phyloP scores from a whole-genome alignment of 352 stramenopile species.

The Phytophthora hibernalis region DNA sequence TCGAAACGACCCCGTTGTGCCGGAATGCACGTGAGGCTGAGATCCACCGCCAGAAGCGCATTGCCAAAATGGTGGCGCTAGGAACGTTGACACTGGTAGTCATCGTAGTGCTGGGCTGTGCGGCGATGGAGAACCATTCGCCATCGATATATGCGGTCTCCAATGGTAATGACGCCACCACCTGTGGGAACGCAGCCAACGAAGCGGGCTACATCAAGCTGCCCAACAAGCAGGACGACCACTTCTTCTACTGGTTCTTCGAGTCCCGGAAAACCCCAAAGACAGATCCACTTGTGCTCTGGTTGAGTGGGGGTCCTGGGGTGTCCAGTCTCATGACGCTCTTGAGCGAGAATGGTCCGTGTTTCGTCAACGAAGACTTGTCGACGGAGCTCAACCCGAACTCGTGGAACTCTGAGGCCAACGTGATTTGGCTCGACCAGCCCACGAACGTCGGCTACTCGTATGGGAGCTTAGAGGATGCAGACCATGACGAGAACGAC shows the following conservation, averaged over 20 bases:
- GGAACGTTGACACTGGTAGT: conserved; percentile 20
- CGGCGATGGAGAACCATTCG: conserved; percentile 1
- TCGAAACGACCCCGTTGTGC: conserved; percentile 30
- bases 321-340: conserved; percentile 52
- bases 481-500: conserved; percentile 42
- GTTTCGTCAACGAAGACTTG: conserved; percentile 47
- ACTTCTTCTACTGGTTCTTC: conserved; percentile 76
- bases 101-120: conserved; percentile 23
- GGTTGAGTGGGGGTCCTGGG: conserved; percentile 63
- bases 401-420: conserved; percentile 69
- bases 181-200: conserved; percentile 37
- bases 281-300: conserved; percentile 61
- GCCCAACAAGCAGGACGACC: conserved; percentile 51
- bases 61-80: conserved; percentile 28
- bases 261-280: conserved; percentile 48
- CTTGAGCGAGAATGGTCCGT: conserved; percentile 66
- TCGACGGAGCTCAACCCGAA: conserved; percentile 52
- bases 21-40: conserved; percentile 1
- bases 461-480: conserved; percentile 44
- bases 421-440: conserved; percentile 75
- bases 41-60: conserved; percentile 18
- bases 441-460: conserved; percentile 69
- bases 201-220: conserved; percentile 63
- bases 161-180: background rate
- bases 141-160: background rate